A percentile compares a stretch with the other conserved stretches of the same genome.
Conservation (phyloP, 2,329 filamentous ascomycete species). For the Pestalotiopsis sp. region DNA sequence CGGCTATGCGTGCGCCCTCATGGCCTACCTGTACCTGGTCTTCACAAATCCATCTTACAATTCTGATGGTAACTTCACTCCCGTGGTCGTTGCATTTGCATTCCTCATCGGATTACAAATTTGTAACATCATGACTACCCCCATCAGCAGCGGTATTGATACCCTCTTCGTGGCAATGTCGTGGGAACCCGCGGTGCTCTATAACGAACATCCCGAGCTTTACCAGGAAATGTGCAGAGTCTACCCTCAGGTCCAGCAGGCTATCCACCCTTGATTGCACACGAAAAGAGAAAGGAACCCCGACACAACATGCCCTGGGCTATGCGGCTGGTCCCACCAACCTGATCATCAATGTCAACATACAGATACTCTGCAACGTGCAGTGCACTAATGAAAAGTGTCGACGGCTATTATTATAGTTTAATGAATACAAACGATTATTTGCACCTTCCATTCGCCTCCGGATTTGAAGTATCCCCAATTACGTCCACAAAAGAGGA, state of each 20-base stretch:
- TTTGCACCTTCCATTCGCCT: background rate
- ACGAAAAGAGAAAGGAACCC: background rate
- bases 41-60: constrained; percentile 85
- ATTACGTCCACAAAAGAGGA: no score
- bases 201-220: constrained; percentile 78
- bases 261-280: constrained; percentile 62
- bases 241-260: constrained; percentile 81
- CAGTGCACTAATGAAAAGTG: background rate
- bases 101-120: constrained; percentile 92
- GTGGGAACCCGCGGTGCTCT: constrained; percentile 73
- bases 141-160: constrained; percentile 84
- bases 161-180: constrained; percentile 84
- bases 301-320: no score
- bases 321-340: background rate
- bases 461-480: background rate
- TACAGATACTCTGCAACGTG: background rate
- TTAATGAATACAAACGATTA: background rate
- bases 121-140: constrained; percentile 85
- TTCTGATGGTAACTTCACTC: constrained; percentile 64
- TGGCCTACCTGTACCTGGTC: constrained; percentile 84
- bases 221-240: constrained; percentile 78
- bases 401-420: background rate
- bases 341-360: background rate
- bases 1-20: constrained; percentile 76
- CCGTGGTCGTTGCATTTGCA: constrained; percentile 55